Evolutionary conservation across 202 grass and related monocot genomes (phyloP).

Genomic region (Zizania palustris): DNA sequence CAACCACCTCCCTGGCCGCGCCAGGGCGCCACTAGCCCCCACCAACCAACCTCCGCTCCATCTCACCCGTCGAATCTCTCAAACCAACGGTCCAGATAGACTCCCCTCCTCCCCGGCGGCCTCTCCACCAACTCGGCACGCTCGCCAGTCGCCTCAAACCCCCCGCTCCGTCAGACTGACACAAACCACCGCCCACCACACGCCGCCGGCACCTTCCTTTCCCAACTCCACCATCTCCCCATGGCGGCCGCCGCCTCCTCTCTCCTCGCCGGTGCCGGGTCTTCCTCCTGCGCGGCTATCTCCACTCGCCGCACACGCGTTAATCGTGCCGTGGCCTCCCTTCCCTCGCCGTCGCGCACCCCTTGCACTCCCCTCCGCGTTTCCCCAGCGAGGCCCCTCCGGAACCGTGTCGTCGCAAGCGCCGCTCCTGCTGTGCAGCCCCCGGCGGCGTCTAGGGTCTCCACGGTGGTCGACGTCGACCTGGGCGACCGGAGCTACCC

Average conservation of each 20-base stretch:
- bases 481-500: conserved; percentile 95
- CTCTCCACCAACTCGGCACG: conserved; percentile 51
- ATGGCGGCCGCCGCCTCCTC: conserved; percentile 48
- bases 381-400: conserved; percentile 18
- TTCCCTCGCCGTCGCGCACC: conserved; percentile 44
- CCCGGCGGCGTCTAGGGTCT: conserved; percentile 63
- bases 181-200: conserved; percentile 26
- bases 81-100: conserved; percentile 4
- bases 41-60: conserved; percentile 25
- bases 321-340: conserved; percentile 38
- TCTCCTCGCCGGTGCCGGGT: conserved; percentile 39
- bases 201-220: conserved; percentile 7
- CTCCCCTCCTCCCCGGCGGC: background rate
- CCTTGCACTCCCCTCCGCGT: conserved; percentile 37
- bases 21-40: background rate
- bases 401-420: conserved; percentile 45
- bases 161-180: background rate
- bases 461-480: conserved; percentile 82
- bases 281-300: conserved; percentile 44
- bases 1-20: background rate
- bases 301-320: conserved; percentile 26
- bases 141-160: conserved; percentile 66
- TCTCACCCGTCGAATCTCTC: background rate
- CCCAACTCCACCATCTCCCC: conserved; percentile 12
- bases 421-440: conserved; percentile 63